Percentiles rank a stretch among this genome's conserved stretches.
Evolutionary conservation across 192 early-diverging fungal genomes (phyloP).

Genomic region (Chytriomyces hyalinus): DNA sequence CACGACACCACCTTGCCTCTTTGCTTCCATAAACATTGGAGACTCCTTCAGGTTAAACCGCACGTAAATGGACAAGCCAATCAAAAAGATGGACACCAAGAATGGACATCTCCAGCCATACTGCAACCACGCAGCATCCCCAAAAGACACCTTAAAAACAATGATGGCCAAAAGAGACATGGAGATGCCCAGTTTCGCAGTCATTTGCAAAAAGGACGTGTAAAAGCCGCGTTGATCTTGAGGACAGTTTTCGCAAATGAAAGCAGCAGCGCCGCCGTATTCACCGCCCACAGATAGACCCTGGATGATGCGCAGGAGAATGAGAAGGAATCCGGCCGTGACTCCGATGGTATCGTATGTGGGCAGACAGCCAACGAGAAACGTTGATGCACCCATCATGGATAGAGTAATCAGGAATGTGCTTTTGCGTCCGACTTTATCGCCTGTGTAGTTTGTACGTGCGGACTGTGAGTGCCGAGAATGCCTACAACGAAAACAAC

Average conservation of each 20-base stretch:
- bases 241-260: slow-evolving; percentile 31
- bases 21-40: slow-evolving; percentile 26
- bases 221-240: slow-evolving; percentile 26
- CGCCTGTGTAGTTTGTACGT: not conserved
- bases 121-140: not conserved
- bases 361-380: slow-evolving; percentile 37
- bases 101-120: slow-evolving; percentile 47
- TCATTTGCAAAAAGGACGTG: slow-evolving; percentile 35
- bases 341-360: slow-evolving; percentile 24
- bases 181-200: slow-evolving; percentile 21
- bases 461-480: no score
- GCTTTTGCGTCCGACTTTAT: slow-evolving; percentile 24
- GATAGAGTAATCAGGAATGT: slow-evolving; percentile 27
- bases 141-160: not conserved
- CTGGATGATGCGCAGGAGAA: slow-evolving; percentile 36
- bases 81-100: slow-evolving; percentile 38
- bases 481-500: no score
- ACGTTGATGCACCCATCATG: slow-evolving; percentile 31
- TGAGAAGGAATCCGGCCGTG: slow-evolving; percentile 25
- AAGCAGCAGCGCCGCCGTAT: slow-evolving; percentile 37
- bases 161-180: slow-evolving; percentile 12
- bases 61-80: slow-evolving; percentile 33
- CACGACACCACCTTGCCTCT: slow-evolving; percentile 17
- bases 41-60: slow-evolving; percentile 39
- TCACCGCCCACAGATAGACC: slow-evolving; percentile 36